phyloP scores from a whole-genome alignment of 352 stramenopile species.

The Phytopythium mirpurense region DNA sequence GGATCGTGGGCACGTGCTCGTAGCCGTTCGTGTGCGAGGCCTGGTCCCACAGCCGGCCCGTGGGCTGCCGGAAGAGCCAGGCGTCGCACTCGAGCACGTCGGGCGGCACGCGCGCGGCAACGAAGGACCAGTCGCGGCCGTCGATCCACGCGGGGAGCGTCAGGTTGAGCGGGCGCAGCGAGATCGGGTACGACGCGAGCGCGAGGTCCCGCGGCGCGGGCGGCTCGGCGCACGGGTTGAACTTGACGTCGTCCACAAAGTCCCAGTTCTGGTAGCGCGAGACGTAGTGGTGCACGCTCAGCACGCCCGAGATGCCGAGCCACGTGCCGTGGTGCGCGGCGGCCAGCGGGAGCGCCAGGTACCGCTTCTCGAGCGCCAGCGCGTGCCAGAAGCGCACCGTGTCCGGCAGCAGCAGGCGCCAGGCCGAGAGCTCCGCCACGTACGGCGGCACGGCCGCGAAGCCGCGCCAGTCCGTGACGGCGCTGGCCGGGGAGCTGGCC shows the following conservation, averaged over 20 bases:
- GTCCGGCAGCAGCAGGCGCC: conserved; percentile 43
- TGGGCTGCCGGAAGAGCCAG: conserved; percentile 58
- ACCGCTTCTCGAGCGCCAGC: conserved; percentile 39
- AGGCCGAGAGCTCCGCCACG: conserved; percentile 48
- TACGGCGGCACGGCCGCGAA: conserved; percentile 72
- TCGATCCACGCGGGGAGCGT: conserved; percentile 77
- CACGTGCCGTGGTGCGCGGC: conserved; percentile 44
- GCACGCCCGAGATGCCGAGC: conserved; percentile 62
- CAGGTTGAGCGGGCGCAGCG: conserved; percentile 65
- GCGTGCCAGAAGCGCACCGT: conserved; percentile 47
- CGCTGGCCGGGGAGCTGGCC: conserved; percentile 27
- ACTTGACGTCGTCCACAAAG: conserved; percentile 74
- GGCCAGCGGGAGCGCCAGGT: conserved; percentile 67
- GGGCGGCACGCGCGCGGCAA: conserved; percentile 41
- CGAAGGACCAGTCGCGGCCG: conserved; percentile 70
- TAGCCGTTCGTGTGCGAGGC: conserved; percentile 70
- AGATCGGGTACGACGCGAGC: conserved; percentile 70
- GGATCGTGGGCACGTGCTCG: conserved; percentile 70
- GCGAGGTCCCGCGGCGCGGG: conserved; percentile 28
- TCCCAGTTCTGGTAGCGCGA: conserved; percentile 87
- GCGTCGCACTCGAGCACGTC: conserved; percentile 75
- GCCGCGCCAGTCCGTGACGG: conserved; percentile 60
- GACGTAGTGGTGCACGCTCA: conserved; percentile 74
- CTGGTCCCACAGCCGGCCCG: conserved; percentile 56
- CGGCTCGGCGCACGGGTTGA: conserved; percentile 63